These are phyloP conservation scores for Boletus huronensis DNA, from an alignment of 768 basidiomycete species.

Conservation along the genomic window DNA sequence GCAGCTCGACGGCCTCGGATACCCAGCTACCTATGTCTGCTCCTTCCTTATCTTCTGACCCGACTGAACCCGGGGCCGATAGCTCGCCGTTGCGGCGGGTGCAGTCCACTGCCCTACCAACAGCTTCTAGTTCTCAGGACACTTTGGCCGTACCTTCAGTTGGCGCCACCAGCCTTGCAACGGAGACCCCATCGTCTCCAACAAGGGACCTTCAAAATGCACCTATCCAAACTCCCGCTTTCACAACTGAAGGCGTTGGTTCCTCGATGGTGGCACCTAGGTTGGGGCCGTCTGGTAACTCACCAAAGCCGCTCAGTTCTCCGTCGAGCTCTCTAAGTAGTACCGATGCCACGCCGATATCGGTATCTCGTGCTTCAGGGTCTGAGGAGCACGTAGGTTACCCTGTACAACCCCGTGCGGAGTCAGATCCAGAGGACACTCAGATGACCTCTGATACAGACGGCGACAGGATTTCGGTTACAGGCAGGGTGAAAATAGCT, in stretches of 20 bases:
- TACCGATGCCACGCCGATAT: background rate
- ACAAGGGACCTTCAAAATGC: background rate
- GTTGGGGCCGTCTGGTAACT: background rate
- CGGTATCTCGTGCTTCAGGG: background rate
- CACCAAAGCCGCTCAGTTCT: background rate
- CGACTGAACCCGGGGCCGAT: background rate
- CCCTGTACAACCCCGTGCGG: background rate
- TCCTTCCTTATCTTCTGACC: background rate
- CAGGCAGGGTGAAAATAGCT: too few species aligned
- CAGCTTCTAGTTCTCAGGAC: background rate
- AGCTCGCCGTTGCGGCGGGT: background rate
- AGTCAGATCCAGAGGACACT: background rate
- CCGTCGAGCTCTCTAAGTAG: background rate
- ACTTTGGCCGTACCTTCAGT: background rate
- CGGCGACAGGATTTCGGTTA: background rate
- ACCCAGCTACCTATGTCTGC: background rate
- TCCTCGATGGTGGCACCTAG: background rate
- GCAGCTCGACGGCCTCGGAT: background rate
- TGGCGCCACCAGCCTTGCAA: too few species aligned
- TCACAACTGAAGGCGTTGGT: background rate
- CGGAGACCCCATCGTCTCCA: background rate
- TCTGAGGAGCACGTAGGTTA: background rate
- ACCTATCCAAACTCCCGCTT: background rate
- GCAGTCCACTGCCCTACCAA: background rate
- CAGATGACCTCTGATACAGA: background rate